These are phyloP conservation scores for Kuraishia molischiana DNA, from an alignment of 805 yeast species.

Conservation along the genomic window DNA sequence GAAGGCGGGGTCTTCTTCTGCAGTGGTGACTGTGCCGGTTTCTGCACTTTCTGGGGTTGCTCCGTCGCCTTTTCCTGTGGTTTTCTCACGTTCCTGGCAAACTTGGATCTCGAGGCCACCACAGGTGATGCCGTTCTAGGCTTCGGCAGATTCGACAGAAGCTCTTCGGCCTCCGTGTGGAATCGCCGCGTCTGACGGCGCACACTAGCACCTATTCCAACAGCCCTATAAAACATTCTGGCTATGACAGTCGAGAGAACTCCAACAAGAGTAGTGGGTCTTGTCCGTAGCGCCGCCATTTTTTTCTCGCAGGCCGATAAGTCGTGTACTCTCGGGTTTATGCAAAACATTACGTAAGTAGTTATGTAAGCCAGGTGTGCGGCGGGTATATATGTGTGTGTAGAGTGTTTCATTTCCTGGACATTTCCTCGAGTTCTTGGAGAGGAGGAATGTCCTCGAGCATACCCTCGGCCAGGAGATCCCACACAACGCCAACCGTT, in stretches of 20 bases:
- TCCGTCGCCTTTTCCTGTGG: background rate
- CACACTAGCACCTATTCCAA: no score
- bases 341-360: no score
- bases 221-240: no score
- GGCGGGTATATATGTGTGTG: no score
- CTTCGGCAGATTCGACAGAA: background rate
- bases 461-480: constrained; percentile 15
- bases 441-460: constrained; percentile 18
- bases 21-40: background rate
- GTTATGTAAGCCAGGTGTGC: no score
- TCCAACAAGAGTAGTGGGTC: no score
- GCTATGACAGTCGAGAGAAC: no score
- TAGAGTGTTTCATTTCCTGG: no score
- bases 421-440: constrained; percentile 10
- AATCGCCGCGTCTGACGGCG: no score
- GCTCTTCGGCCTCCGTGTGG: background rate
- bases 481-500: constrained; percentile 18
- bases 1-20: background rate
- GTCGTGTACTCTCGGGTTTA: no score
- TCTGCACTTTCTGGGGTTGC: background rate
- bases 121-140: background rate
- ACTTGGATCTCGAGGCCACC: background rate
- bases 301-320: no score
- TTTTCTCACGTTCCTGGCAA: background rate
- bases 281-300: no score